These are phyloP conservation scores for Baorangia bicolor DNA, from an alignment of 768 basidiomycete genomes.

Conservation along the genomic window DNA sequence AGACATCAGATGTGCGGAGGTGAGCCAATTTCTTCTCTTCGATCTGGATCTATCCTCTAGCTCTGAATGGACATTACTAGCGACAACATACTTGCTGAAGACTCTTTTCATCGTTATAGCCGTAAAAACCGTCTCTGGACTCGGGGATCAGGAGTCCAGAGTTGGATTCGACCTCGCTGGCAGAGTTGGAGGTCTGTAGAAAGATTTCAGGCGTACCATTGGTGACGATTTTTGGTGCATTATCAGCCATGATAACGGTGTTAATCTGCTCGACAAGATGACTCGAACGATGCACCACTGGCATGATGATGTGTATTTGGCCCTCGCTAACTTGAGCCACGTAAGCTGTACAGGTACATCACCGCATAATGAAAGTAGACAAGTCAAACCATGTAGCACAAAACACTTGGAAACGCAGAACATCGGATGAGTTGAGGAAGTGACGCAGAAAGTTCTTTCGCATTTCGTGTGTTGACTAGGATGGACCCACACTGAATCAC, in stretches of 20 bases:
- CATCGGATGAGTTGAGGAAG: neutral
- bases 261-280: neutral
- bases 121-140: constrained; percentile 72
- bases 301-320: constrained; percentile 18
- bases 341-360: neutral
- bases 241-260: constrained; percentile 19
- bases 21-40: constrained; percentile 73
- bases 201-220: neutral
- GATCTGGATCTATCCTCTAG: constrained; percentile 45
- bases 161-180: constrained; percentile 13
- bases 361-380: neutral
- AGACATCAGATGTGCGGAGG: constrained; percentile 57
- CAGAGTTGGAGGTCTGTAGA: neutral
- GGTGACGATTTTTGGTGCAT: neutral
- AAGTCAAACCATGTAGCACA: neutral
- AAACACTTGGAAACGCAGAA: neutral
- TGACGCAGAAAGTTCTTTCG: too few species aligned
- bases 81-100: constrained; percentile 61
- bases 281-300: too few species aligned
- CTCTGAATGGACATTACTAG: neutral
- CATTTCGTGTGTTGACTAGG: too few species aligned
- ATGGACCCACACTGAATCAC: too few species aligned
- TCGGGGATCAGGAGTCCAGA: constrained; percentile 43
- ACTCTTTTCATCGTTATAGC: constrained; percentile 76
- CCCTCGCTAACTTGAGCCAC: neutral